A percentile compares a stretch with the other conserved stretches of the same genome.
Conservation (phyloP, 2,329 filamentous ascomycete genomes). For the Sporothrix sp. region DNA sequence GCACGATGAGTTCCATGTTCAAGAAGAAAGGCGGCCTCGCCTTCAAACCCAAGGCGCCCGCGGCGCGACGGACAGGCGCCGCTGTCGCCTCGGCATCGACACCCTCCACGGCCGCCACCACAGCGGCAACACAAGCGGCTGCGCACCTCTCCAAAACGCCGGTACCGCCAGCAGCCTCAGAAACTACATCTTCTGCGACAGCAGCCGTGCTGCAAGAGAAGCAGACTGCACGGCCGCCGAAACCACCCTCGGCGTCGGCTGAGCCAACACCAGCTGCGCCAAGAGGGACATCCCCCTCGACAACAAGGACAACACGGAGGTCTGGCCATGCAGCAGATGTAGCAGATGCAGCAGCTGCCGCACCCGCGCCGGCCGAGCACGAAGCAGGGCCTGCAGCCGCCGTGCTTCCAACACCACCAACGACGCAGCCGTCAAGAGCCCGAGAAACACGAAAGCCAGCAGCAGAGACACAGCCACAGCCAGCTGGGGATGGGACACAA, state of each 20-base stretch:
- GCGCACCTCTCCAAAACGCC: constrained; percentile 17
- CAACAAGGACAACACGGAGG: too few species aligned
- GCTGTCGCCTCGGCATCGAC: constrained; percentile 30
- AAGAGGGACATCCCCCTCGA: too few species aligned
- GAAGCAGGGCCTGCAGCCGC: neutral
- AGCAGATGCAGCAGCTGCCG: neutral
- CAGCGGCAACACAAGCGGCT: constrained; percentile 18
- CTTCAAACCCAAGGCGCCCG: constrained; percentile 62
- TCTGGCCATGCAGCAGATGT: neutral
- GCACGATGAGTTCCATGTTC: constrained; percentile 36
- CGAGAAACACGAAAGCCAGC: neutral
- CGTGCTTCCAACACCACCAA: neutral
- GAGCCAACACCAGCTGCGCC: neutral
- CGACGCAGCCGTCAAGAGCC: neutral
- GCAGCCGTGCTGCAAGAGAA: too few species aligned
- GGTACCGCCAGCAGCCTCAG: constrained; percentile 9
- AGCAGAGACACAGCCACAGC: neutral
- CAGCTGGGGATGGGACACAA: neutral
- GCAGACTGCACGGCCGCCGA: neutral
- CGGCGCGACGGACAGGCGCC: constrained; percentile 35
- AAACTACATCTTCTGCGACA: too few species aligned
- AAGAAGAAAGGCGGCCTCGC: constrained; percentile 55
- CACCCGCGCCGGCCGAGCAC: neutral
- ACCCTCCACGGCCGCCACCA: constrained; percentile 26
- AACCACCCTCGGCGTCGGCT: neutral